Evolutionary conservation across 805 yeast genomes (phyloP).

Genomic region (Wickerhamiella domercqiae): DNA sequence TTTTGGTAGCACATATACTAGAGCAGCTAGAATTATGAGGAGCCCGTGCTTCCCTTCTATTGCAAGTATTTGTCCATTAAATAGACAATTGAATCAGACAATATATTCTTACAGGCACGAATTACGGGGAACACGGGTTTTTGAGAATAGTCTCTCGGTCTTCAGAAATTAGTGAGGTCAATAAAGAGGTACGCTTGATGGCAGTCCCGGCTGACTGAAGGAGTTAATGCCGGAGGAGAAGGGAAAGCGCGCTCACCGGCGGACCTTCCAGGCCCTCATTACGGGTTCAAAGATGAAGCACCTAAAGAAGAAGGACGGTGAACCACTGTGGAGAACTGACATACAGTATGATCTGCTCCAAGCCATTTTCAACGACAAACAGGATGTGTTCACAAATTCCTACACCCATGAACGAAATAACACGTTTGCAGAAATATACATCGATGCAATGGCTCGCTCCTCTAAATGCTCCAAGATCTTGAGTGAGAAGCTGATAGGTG

Average conservation of each 20-base stretch:
- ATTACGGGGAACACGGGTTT: neutral
- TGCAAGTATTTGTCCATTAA: neutral
- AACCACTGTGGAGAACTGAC: conserved; percentile 77
- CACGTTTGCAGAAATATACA: conserved; percentile 72
- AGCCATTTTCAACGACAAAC: conserved; percentile 45
- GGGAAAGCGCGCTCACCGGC: conserved; percentile 13
- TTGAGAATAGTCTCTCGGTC: neutral
- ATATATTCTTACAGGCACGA: neutral
- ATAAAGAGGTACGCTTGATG: neutral
- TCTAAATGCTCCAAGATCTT: conserved; percentile 70
- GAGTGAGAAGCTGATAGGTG: conserved; percentile 59
- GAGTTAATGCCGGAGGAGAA: neutral
- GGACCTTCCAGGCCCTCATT: conserved; percentile 17
- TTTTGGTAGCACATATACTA: neutral
- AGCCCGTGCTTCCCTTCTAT: neutral
- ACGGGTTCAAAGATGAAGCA: conserved; percentile 25
- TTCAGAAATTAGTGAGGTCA: neutral
- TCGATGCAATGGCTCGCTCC: conserved; percentile 67
- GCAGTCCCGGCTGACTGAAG: neutral
- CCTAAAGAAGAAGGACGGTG: conserved; percentile 80
- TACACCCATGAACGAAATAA: conserved; percentile 27
- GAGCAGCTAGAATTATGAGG: neutral
- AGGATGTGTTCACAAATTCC: conserved; percentile 43
- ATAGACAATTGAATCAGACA: neutral
- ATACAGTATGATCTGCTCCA: conserved; percentile 69